These are phyloP conservation scores for Leucosporidium scottii DNA, from an alignment of 768 basidiomycete genomes.

Conservation along the genomic window DNA sequence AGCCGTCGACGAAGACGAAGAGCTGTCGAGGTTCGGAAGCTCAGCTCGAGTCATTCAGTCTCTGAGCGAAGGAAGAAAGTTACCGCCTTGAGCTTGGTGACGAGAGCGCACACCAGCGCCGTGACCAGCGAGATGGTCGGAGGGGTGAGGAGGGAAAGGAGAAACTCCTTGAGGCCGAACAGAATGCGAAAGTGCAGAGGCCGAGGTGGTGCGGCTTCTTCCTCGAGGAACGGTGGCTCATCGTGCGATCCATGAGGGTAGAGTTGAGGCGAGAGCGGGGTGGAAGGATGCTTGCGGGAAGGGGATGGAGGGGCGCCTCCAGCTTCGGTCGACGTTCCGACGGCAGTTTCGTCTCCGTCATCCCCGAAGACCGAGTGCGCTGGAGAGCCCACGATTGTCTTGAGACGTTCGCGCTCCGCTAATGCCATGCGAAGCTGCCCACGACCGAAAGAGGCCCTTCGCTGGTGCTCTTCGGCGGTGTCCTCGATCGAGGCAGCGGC, in stretches of 20 bases:
- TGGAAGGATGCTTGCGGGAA: too few relatives aligned
- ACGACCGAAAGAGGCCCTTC: background rate
- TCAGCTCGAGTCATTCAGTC: too few relatives aligned
- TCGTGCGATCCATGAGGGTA: background rate
- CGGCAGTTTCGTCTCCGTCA: background rate
- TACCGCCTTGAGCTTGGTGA: conserved; percentile 53
- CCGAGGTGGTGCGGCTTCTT: too few relatives aligned
- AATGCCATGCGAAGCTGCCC: background rate
- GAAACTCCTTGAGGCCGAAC: conserved; percentile 24
- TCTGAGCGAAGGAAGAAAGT: too few relatives aligned
- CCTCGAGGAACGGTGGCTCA: too few relatives aligned
- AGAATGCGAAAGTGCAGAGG: background rate
- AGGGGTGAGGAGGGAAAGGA: conserved; percentile 48
- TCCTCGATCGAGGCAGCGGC: background rate
- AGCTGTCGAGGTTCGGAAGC: conserved; percentile 36
- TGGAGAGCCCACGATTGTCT: background rate
- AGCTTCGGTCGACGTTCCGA: background rate
- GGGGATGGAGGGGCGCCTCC: too few relatives aligned
- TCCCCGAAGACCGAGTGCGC: background rate
- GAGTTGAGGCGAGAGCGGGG: background rate
- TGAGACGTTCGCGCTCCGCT: background rate
- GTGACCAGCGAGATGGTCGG: conserved; percentile 53
- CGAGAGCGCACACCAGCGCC: conserved; percentile 53
- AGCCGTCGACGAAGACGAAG: conserved; percentile 51
- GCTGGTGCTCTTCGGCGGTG: background rate